Evolutionary conservation across 139 green algal genomes (phyloP).

Genomic region (Deuterostichococcus epilithicus): DNA sequence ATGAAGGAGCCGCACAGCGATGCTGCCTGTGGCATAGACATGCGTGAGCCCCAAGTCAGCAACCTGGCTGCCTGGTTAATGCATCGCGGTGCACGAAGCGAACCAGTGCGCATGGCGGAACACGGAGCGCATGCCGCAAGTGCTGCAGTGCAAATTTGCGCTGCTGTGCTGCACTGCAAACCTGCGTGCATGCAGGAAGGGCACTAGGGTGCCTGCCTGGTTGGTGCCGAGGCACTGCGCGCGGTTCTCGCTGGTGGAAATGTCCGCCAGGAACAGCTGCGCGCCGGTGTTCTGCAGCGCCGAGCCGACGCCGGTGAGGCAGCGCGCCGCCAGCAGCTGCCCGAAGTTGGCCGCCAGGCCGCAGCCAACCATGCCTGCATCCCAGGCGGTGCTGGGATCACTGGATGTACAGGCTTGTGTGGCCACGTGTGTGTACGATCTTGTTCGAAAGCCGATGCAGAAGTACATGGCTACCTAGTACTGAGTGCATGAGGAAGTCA

Average conservation of each 20-base stretch:
- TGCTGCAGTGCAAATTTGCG: background rate
- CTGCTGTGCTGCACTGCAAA: background rate
- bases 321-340: constrained; percentile 28
- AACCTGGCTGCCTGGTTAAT: background rate
- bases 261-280: constrained; percentile 33
- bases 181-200: background rate
- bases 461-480: too few relatives aligned
- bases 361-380: constrained; percentile 31
- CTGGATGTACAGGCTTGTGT: too few relatives aligned
- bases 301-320: constrained; percentile 24
- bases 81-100: too few relatives aligned
- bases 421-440: too few relatives aligned
- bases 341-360: constrained; percentile 16
- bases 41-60: background rate
- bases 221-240: constrained; percentile 29
- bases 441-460: too few relatives aligned
- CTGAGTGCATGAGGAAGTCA: too few relatives aligned
- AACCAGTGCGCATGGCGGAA: too few relatives aligned
- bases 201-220: too few relatives aligned
- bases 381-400: too few relatives aligned
- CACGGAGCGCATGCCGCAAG: too few relatives aligned
- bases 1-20: constrained; percentile 23
- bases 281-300: constrained; percentile 31
- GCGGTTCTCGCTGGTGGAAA: constrained; percentile 20
- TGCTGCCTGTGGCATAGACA: constrained; percentile 20